A percentile compares a stretch with the other conserved stretches of the same genome.
phyloP scores from a whole-genome alignment of 768 basidiomycete genomes.

The Tricholoma saponaceum region DNA sequence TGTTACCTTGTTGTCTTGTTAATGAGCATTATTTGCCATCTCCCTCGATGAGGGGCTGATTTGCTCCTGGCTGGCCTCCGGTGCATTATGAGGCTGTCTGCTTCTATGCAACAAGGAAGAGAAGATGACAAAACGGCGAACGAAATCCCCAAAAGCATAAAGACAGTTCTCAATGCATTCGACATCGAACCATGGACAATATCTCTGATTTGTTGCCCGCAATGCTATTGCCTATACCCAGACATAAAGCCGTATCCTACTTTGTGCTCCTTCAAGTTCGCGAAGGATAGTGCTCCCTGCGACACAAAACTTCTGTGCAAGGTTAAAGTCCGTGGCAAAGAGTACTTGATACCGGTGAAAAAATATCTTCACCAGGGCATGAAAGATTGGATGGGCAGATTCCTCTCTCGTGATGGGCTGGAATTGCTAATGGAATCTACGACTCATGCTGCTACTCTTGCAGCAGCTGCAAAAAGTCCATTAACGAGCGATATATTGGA shows the following conservation, averaged over 20 bases:
- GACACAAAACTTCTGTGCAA: neutral
- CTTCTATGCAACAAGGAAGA: neutral
- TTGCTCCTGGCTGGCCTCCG: neutral
- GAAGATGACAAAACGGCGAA: neutral
- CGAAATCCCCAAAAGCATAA: neutral
- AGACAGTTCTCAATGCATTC: neutral
- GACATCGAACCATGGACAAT: neutral
- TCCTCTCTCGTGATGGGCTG: slow-evolving; percentile 14
- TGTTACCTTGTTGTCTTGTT: neutral
- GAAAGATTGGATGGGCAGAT: slow-evolving; percentile 15
- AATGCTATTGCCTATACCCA: neutral
- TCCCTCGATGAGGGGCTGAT: neutral
- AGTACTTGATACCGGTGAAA: neutral
- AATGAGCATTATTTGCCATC: neutral
- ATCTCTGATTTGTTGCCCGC: neutral
- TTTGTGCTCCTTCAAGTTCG: neutral
- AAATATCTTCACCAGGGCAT: slow-evolving; percentile 17
- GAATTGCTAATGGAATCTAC: slow-evolving; percentile 3
- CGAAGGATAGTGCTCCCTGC: neutral
- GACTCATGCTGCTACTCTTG: neutral
- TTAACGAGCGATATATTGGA: slow-evolving; percentile 17
- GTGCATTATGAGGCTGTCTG: neutral
- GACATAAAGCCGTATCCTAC: neutral
- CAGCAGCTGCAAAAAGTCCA: neutral
- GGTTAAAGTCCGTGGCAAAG: neutral